These are phyloP conservation scores for Cornus florida DNA, from an alignment of 148 eudicot genomes.

Conservation along the genomic window DNA sequence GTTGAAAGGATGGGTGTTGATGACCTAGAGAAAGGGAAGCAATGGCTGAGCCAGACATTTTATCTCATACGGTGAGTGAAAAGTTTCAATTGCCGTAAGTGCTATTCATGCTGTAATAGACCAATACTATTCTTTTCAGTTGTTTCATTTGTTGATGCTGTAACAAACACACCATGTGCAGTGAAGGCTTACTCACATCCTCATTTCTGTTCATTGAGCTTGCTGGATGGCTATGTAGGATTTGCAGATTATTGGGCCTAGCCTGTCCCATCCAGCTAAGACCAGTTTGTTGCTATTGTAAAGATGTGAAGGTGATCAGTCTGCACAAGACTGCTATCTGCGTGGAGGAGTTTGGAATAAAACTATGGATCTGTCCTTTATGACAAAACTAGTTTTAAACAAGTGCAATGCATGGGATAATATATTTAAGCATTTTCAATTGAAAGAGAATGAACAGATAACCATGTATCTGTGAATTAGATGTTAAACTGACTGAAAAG, in stretches of 20 bases:
- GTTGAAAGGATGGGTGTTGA: slow-evolving; percentile 67
- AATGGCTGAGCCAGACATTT: slow-evolving; percentile 79
- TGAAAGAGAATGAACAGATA: too few species aligned
- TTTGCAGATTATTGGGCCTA: background rate
- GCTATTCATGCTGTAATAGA: background rate
- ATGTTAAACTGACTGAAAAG: too few species aligned
- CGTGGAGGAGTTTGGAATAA: too few species aligned
- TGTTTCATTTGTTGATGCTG: background rate
- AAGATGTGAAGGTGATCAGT: too few species aligned
- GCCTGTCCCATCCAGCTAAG: too few species aligned
- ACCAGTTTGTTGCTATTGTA: too few species aligned
- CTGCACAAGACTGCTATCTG: too few species aligned
- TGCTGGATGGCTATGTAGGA: background rate
- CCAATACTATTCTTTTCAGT: background rate
- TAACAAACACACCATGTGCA: background rate
- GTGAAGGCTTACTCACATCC: background rate
- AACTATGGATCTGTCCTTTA: too few species aligned
- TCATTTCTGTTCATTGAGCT: background rate
- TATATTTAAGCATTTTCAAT: too few species aligned
- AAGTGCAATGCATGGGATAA: too few species aligned
- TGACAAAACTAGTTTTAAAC: too few species aligned
- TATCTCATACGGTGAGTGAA: slow-evolving; percentile 69
- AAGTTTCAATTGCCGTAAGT: background rate
- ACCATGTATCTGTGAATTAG: too few species aligned
- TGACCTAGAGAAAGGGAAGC: slow-evolving; percentile 77